Evolutionary conservation across 352 stramenopile species (phyloP), one percentile per base, ranked within the genome.

Genomic region (Albugo laibachii): DNA sequence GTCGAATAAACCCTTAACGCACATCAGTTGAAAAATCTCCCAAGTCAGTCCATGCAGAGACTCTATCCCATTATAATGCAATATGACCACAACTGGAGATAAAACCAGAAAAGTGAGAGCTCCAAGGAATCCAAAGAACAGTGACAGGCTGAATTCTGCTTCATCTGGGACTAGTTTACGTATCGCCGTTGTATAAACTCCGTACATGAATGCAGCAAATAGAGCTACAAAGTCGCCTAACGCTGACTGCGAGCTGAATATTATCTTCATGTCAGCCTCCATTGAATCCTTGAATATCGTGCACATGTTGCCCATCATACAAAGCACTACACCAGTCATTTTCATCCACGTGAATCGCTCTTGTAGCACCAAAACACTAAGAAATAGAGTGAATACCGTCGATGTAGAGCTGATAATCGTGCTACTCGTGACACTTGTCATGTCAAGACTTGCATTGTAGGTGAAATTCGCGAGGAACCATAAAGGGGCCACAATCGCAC

Each of bases 391-490:
- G 55, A 97, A 98, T 15, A 97, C 68, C 19, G 75, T 89, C 21
- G 85, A 93, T 31, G 86, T 97, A 35, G 77, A 88, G 50, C 75
- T 89, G 45, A 98, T 80, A 34, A 97, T 93, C 11, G 93, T 98
- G 45, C 69, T 94, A 56, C 76, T 95, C 20, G 87, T 95, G 21
- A 97, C 91, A 38, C 75, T 80, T n/a, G 87, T 97, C 54, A 82
- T 80, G 54, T 80, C 69, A 13, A 97, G 58, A 37, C 68, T 91
- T 37, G 81, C 59, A 62, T 96, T 97, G 66, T 97, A 97, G 36
- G 79, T 74, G 47, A 81, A 95, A 55, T 97, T 97, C 34, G 86
- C 86, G 18, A 93, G 47, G 59, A 97, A 97, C 89, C 91, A 98
- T 16, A 97, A 56, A 11, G 87, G 87, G 38, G 79, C 83, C 52